Conservation (phyloP, 2,329 filamentous ascomycete species). For the Ophiostoma quercus region DNA sequence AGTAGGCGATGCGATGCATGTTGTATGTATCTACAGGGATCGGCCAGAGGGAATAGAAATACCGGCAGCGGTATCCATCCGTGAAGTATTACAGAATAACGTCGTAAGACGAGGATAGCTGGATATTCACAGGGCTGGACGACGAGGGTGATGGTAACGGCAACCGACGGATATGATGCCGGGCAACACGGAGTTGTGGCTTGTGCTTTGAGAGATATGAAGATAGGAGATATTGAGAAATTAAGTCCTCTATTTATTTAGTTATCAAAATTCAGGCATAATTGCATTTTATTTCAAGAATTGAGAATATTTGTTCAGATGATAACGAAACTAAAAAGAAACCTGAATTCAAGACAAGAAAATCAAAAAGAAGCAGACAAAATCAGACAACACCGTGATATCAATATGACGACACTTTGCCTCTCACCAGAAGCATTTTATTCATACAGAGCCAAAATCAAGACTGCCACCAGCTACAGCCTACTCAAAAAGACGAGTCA, state of each 20-base stretch:
- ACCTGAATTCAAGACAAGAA: neutral
- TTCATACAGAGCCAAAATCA: neutral
- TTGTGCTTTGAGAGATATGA: too few relatives aligned
- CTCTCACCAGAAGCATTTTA: neutral
- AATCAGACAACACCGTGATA: neutral
- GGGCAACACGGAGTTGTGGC: neutral
- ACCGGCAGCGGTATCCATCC: neutral
- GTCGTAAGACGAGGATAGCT: neutral
- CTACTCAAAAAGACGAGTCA: neutral
- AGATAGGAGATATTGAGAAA: too few relatives aligned
- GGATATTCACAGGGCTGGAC: neutral
- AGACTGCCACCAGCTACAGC: neutral
- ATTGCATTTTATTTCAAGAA: too few relatives aligned
- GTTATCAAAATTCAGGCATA: too few relatives aligned
- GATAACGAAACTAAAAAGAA: neutral
- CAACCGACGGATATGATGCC: neutral
- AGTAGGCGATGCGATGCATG: neutral
- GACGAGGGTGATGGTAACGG: neutral
- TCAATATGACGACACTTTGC: constrained; percentile 11
- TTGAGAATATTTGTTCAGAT: too few relatives aligned
- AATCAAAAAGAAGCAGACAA: neutral
- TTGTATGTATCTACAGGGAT: constrained; percentile 1
- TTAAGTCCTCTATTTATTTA: too few relatives aligned
- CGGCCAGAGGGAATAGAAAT: neutral
- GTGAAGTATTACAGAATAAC: neutral